Base-by-base conservation (phyloP, 495 filamentous ascomycete genomes). In the Trichoderma erinaceum region DNA sequence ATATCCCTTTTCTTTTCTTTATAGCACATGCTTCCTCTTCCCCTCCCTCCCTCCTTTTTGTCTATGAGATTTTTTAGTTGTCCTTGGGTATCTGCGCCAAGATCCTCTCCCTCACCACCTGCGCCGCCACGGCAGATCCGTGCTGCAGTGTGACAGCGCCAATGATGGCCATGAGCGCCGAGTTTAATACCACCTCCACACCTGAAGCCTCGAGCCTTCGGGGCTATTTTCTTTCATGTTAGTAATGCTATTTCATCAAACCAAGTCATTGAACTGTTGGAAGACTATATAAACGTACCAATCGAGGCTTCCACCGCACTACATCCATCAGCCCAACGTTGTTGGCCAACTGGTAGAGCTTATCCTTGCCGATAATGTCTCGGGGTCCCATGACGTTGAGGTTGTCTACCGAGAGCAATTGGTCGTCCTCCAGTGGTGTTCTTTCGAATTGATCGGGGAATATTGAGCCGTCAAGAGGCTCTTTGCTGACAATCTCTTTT, bases 121-220 rank as follows among this genome's bases (percentile, higher is more conserved):
- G 81, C 67, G 87, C 88, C 64, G 96, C 94, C 67, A 89, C 81
- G 63, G 88, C 86, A 63, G 90, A 91, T 35, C 95, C 95, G 70
- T 89, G 88, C 76, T 96, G 90, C 69, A 98, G 78, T 12, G 92
- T 87, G 68, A 98, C 77, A 29, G 96, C 95, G 29, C 95, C 95
- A 46, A 98, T 76, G 29, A 99, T 88, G 18, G 93, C 91, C 73
- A 90, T 95, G 66, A 97, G 72, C 25, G 90, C 85, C 66, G 91
- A 86, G n/a, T 87, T 81, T 63, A 93, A 79, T 46, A 98, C 86
- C 15, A 86, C 74, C 4, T 89, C 83, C 41, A 90, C 73, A 21
- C 95, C 95, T 12, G 92, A 97, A 29, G 71, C 77, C 29, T 81
- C 71, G 44, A 96, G 81, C 73, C 96, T 88, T 61, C 87, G 77